phyloP scores from a whole-genome alignment of 345 rosid species.

The Odontarrhena argentea region DNA sequence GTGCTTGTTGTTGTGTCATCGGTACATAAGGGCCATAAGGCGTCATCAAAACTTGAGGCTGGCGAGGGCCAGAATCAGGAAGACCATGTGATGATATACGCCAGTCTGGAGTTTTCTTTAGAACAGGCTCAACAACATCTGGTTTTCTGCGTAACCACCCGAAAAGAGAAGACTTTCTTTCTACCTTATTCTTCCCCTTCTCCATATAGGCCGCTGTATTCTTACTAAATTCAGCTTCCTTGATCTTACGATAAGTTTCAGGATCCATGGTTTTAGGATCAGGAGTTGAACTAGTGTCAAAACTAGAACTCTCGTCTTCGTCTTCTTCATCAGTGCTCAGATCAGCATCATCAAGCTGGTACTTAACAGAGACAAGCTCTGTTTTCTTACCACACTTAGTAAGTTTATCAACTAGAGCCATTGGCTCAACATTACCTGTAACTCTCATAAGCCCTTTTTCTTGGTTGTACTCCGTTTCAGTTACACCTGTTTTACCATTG shows the following conservation, averaged over 20 bases:
- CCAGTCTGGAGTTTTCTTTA: background rate
- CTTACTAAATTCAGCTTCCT: too few species aligned
- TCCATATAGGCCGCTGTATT: background rate
- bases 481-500: constrained; percentile 27
- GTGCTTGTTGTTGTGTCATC: constrained; percentile 7
- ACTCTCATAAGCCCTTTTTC: constrained; percentile 30
- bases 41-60: background rate
- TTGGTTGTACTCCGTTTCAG: constrained; percentile 13
- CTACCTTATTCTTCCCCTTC: background rate
- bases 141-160: constrained; percentile 17
- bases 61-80: background rate
- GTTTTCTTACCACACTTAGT: constrained; percentile 5
- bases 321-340: background rate
- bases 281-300: constrained; percentile 17
- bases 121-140: constrained; percentile 21
- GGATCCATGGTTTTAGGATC: constrained; percentile 24
- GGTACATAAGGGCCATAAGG: background rate
- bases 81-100: constrained; percentile 17
- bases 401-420: constrained; percentile 21
- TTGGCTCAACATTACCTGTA: constrained; percentile 33
- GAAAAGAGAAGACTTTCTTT: background rate
- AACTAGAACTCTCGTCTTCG: background rate
- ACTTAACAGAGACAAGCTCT: constrained; percentile 25
- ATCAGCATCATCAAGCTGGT: constrained; percentile 15
- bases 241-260: constrained; percentile 1